Evolutionary conservation across 2,329 filamentous ascomycete species (phyloP).

Genomic region (Neofusicoccum laricinum): DNA sequence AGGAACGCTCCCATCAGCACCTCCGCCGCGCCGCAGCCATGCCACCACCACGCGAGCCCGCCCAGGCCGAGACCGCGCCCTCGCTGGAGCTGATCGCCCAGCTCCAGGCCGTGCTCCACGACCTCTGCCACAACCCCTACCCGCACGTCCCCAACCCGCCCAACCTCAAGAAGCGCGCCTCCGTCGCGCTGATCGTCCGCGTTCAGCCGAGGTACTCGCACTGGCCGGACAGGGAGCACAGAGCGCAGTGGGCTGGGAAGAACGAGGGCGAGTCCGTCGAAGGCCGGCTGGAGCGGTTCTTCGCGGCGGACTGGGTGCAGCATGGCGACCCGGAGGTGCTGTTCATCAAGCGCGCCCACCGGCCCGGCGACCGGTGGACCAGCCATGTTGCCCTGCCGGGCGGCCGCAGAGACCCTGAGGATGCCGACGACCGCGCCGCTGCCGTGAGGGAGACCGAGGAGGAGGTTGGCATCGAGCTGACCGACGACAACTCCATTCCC

Average conservation of each 20-base stretch:
- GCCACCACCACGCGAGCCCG: conserved; percentile 11
- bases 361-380: conserved; percentile 66
- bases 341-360: conserved; percentile 67
- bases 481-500: conserved; percentile 40
- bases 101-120: conserved; percentile 41
- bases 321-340: conserved; percentile 66
- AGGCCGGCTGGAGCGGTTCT: conserved; percentile 56
- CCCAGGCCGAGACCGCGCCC: conserved; percentile 5
- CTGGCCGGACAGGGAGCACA: conserved; percentile 38
- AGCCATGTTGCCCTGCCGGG: conserved; percentile 67
- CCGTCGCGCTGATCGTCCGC: conserved; percentile 63
- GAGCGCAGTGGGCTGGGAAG: background rate
- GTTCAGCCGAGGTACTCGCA: conserved; percentile 58
- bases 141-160: conserved; percentile 50
- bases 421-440: conserved; percentile 60
- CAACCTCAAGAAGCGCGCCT: conserved; percentile 57
- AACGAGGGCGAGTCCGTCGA: conserved; percentile 25
- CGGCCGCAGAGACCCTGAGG: conserved; percentile 63
- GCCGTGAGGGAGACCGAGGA: conserved; percentile 64
- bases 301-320: conserved; percentile 62
- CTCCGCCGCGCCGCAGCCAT: background rate
- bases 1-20: background rate
- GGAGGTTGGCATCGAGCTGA: conserved; percentile 64
- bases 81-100: conserved; percentile 33
- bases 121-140: conserved; percentile 46